A percentile compares a stretch with the other conserved stretches of the same genome.
Conservation (phyloP, 2,329 filamentous ascomycete genomes). For the Apiospora arundinis region DNA sequence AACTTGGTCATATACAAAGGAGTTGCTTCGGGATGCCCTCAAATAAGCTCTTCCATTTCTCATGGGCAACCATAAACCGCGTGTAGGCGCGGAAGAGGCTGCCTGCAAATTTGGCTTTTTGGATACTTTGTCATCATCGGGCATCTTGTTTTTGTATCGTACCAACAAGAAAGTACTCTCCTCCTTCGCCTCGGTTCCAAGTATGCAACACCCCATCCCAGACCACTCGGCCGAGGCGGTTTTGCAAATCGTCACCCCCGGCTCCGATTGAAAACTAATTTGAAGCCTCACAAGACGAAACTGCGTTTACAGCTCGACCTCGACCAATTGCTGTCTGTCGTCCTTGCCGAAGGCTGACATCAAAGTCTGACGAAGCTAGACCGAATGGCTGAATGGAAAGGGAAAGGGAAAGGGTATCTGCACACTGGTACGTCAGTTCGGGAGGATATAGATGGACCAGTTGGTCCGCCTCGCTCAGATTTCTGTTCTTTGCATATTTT, state of each 20-base stretch:
- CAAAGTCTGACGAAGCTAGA: conserved; percentile 25
- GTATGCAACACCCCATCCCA: conserved; percentile 24
- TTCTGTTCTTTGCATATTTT: conserved; percentile 51
- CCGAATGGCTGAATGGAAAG: conserved; percentile 19
- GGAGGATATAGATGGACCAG: conserved; percentile 27
- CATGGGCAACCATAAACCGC: conserved; percentile 52
- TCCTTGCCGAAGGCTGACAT: conserved; percentile 34
- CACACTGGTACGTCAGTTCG: conserved; percentile 25
- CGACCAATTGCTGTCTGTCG: conserved; percentile 32
- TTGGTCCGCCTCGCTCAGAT: conserved; percentile 50
- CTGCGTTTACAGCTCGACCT: conserved; percentile 28
- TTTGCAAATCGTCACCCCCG: conserved; percentile 40
- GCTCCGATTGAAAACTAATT: conserved; percentile 63
- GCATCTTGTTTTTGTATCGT: conserved; percentile 39
- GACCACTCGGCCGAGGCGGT: conserved; percentile 32
- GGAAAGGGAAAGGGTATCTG: conserved; percentile 1
- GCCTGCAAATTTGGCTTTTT: conserved; percentile 66
- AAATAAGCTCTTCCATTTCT: conserved; percentile 64
- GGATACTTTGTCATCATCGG: conserved; percentile 59
- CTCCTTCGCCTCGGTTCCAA: conserved; percentile 22
- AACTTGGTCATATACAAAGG: neutral
- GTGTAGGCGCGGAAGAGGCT: conserved; percentile 39
- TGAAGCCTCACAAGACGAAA: conserved; percentile 34
- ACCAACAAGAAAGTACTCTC: conserved; percentile 26
- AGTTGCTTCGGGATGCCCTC: conserved; percentile 47